A percentile compares a stretch with the other conserved stretches of the same genome.
These are phyloP conservation scores for Thuja plicata DNA, from an alignment of 83 land plant genomes.

Conservation along the genomic window DNA sequence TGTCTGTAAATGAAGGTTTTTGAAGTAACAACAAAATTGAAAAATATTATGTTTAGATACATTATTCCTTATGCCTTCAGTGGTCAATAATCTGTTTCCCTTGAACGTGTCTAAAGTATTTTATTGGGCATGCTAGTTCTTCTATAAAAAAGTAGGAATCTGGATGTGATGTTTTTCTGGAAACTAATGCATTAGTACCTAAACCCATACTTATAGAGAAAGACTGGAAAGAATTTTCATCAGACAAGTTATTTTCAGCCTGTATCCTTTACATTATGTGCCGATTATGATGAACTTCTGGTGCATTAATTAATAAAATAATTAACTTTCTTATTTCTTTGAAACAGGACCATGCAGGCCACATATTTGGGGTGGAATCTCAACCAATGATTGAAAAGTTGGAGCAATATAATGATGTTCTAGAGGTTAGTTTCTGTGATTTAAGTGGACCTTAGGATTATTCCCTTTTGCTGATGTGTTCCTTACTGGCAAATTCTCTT, in stretches of 20 bases:
- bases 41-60: background rate
- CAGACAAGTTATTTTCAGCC: background rate
- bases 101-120: background rate
- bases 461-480: background rate
- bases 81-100: background rate
- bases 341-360: constrained; percentile 96
- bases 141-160: background rate
- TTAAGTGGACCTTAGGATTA: background rate
- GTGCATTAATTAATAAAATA: background rate
- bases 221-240: background rate
- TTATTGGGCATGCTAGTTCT: background rate
- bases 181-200: background rate
- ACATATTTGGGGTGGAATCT: constrained; percentile 93
- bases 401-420: constrained; percentile 83
- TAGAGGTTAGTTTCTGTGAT: constrained; percentile 56
- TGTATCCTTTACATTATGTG: background rate
- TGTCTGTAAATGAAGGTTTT: background rate
- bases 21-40: background rate
- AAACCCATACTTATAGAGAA: background rate
- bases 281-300: background rate
- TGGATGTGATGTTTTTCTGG: constrained; percentile 5
- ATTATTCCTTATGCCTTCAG: background rate
- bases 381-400: constrained; percentile 85
- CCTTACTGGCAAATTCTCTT: background rate
- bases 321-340: background rate